Base-by-base conservation (phyloP, 495 filamentous ascomycete genomes). In the Pyronema omphalodes region DNA sequence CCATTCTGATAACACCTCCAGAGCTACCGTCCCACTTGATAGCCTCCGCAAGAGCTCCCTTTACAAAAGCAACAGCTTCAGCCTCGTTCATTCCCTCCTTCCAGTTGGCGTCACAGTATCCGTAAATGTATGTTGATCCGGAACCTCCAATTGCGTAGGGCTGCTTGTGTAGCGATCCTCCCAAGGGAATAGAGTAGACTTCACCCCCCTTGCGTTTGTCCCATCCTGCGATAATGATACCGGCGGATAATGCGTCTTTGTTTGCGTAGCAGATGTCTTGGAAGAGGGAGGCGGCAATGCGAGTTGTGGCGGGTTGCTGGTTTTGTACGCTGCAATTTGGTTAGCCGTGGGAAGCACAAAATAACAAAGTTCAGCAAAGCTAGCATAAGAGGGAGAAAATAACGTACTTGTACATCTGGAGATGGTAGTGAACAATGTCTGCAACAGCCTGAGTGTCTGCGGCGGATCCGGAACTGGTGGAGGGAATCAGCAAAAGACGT, bases 1-100 rank as follows among this genome's bases (percentile, higher is more conserved):
- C 93, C 83, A 98, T 79, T 57, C 91, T 79, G 65, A 98, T 98
- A 45, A 98, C 91, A 67, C 93, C 91, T 52, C 91, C 91, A 9
- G 93, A 96, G 72, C 88, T 94, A 43, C 91, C 89, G 67, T 98
- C 91, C 91, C 91, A 96, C 71, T 93, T 94, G 74, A 98, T 93
- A 11, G 91, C 91, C 72, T 98, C 88, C 62, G 78, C 74, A 67
- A 98, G 70, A 9, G 91, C 78, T 40, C 78, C 81, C 67, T 93
- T 94, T 60, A 98, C 93, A 59, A 96, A 98, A 29, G 79, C 69
- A 54, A 98, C 76, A n/a, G 91, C 93, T 56, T 93, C 87, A 41
- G 77, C 74, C 74, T 98, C 89, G 19, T 82, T 83, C 88, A 98
- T 96, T 60, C 79, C 78, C 66, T 95, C 93, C 64, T 76, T 81